Percentiles rank a stretch among this genome's conserved stretches.
Evolutionary conservation across 2,329 filamentous ascomycete species (phyloP).

Genomic region (Elsinoe perseae): DNA sequence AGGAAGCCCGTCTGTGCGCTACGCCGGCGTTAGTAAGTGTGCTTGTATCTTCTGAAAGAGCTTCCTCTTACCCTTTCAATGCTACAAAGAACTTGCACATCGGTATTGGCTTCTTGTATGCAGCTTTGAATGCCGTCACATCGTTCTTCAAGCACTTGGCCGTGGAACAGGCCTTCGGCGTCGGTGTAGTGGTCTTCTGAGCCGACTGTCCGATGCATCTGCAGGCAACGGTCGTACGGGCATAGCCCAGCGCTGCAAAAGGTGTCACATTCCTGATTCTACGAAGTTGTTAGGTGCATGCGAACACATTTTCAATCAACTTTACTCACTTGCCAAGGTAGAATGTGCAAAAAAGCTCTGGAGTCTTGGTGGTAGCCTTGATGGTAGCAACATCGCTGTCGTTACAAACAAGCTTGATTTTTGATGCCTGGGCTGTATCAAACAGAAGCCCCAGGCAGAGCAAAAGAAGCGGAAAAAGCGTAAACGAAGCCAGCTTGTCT

Average conservation of each 20-base stretch:
- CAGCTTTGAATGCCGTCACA: neutral
- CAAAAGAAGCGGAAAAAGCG: conserved; percentile 7
- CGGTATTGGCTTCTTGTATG: neutral
- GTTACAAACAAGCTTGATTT: conserved; percentile 9
- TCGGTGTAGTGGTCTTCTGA: neutral
- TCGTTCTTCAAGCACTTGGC: neutral
- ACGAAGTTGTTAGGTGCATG: neutral
- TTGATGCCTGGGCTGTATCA: conserved; percentile 3
- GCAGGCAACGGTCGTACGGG: neutral
- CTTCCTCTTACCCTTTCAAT: neutral
- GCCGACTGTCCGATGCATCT: neutral
- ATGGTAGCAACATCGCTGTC: conserved; percentile 2
- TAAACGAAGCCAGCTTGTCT: conserved; percentile 15
- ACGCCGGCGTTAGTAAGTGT: neutral
- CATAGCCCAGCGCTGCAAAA: neutral
- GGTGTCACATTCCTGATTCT: conserved; percentile 1
- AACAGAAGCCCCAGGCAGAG: conserved; percentile 8
- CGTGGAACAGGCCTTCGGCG: neutral
- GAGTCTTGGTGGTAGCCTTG: conserved; percentile 1
- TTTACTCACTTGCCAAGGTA: conserved; percentile 3
- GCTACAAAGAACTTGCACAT: conserved; percentile 7
- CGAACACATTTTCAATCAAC: neutral
- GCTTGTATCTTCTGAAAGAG: neutral
- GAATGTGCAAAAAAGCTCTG: conserved; percentile 5
- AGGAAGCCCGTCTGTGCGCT: neutral